These are phyloP conservation scores for Kwoniella newhampshirensis DNA, from an alignment of 768 basidiomycete species.

Conservation along the genomic window DNA sequence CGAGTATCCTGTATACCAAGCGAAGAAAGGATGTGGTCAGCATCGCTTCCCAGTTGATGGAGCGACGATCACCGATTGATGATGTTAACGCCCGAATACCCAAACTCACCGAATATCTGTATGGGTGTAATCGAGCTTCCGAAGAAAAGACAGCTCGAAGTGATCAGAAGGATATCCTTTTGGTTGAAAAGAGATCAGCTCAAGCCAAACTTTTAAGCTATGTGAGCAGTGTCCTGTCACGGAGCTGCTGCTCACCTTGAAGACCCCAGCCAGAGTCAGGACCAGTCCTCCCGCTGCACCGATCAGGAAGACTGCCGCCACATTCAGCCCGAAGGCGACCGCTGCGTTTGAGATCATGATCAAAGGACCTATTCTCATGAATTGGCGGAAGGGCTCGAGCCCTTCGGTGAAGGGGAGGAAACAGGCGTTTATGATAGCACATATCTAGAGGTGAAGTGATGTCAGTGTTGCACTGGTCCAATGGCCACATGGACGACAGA, in stretches of 20 bases:
- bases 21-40: neutral
- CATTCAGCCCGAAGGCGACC: slow-evolving; percentile 83
- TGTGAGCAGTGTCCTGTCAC: too few relatives aligned
- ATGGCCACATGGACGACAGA: neutral
- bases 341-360: slow-evolving; percentile 78
- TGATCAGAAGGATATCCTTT: slow-evolving; percentile 89
- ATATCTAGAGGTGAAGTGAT: slow-evolving; percentile 56
- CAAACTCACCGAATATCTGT: slow-evolving; percentile 70
- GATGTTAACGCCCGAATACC: neutral
- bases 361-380: slow-evolving; percentile 64
- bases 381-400: slow-evolving; percentile 74
- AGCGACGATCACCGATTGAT: too few relatives aligned
- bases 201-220: neutral
- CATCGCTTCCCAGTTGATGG: too few relatives aligned
- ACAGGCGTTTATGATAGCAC: slow-evolving; percentile 80
- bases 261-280: slow-evolving; percentile 88
- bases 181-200: neutral
- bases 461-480: too few relatives aligned
- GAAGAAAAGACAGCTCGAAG: slow-evolving; percentile 81
- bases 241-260: slow-evolving; percentile 71
- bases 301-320: slow-evolving; percentile 92
- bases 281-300: slow-evolving; percentile 64
- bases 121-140: slow-evolving; percentile 71
- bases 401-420: slow-evolving; percentile 92
- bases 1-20: slow-evolving; percentile 67